A percentile compares a stretch with the other conserved stretches of the same genome.
Evolutionary conservation across 306 rosid species (phyloP).

Genomic region (Pachyrhizus erosus): DNA sequence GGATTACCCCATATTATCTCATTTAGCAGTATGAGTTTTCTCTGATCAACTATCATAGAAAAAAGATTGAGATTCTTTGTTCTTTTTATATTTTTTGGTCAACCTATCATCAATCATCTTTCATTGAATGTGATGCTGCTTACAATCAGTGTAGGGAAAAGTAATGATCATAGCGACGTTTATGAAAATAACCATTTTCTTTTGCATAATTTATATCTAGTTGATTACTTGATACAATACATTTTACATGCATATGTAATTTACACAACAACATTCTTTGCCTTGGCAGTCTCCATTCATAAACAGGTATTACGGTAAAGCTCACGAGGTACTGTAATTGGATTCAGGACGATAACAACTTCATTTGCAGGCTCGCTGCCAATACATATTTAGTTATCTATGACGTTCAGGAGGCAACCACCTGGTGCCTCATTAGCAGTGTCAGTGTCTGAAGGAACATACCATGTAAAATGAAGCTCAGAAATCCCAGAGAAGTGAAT

Average conservation of each 20-base stretch:
- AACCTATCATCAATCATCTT: too few species aligned
- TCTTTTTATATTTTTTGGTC: too few species aligned
- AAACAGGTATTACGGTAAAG: conserved; percentile 81
- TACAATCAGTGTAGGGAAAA: too few species aligned
- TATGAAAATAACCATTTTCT: too few species aligned
- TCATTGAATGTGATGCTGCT: too few species aligned
- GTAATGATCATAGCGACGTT: too few species aligned
- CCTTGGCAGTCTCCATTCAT: conserved; percentile 72
- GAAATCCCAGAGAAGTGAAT: conserved; percentile 17
- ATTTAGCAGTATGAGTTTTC: too few species aligned
- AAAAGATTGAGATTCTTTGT: too few species aligned
- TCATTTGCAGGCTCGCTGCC: conserved; percentile 9
- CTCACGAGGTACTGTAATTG: conserved; percentile 68
- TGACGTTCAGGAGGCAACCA: conserved; percentile 39
- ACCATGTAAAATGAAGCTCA: conserved; percentile 43
- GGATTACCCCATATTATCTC: not conserved
- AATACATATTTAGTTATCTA: not conserved
- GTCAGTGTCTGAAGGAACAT: conserved; percentile 29
- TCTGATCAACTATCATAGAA: too few species aligned
- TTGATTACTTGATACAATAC: not conserved
- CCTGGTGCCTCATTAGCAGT: not conserved
- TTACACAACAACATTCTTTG: not conserved
- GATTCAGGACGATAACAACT: conserved; percentile 1
- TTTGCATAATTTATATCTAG: not conserved
- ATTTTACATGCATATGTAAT: conserved; percentile 2